Base-by-base conservation (phyloP, 2,329 filamentous ascomycete genomes). In the Epichloe brachyelytri region DNA sequence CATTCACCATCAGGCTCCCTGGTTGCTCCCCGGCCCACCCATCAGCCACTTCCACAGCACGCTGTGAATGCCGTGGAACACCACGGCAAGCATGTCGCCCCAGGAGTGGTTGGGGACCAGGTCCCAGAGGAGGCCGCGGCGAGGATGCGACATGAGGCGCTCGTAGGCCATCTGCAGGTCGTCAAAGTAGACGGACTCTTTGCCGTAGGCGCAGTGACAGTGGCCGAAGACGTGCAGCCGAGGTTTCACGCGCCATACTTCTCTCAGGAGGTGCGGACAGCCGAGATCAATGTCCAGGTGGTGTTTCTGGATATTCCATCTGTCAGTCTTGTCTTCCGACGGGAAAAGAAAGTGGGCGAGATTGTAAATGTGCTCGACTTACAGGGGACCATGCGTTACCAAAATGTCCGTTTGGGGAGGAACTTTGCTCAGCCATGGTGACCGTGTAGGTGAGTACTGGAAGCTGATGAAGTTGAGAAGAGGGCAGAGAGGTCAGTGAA, bases 191-290 rank as follows among this genome's bases (percentile, higher is more conserved):
- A 86, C 75, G 0, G 80, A 66, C 60, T 89, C 81, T 43, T 71
- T 72, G 15, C 88, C 89, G 44, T 85, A 78, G 8, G 80, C 86
- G 61, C 77, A 85, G 68, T 95, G 89, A 22, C 90, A 77, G 66
- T 95, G 89, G 1, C 88, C 89, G 63, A 93, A 95, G 46, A 95
- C 77, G 65, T 95, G 88, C 14, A 95, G 70, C 12, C 72, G 72
- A 0, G 89, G 89, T 55, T 79, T 81, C 11, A 88, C 80, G 37
- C 85, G 78, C 81, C 85, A 87, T 17, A 86, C 66, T 60, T 94
- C 88, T 14, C 73, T 68, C 5, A 91, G 73, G 5, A 95, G 74
- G 51, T 78, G 76, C 6, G 81, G 78, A 57, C 86, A 90, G 51
- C 87, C 88, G 43, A 88, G 69, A 3, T 75, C 80, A 48, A 81